Conservation (phyloP, 2,329 filamentous ascomycete genomes). For the Bimuria novae-zelandiae region DNA sequence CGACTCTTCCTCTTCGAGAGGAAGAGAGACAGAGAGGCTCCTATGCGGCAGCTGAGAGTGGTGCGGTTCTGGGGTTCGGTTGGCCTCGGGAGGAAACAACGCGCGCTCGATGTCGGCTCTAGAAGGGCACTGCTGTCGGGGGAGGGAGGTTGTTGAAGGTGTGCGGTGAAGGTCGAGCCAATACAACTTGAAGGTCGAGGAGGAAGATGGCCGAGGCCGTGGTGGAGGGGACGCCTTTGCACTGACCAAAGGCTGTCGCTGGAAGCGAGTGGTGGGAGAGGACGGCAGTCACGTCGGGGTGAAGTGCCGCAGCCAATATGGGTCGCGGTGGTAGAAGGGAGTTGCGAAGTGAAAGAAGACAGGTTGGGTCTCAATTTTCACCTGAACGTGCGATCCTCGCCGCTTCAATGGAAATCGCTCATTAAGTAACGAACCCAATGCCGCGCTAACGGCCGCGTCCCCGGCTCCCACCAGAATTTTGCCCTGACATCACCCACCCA, state of each 20-base stretch:
- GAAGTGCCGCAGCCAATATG: constrained; percentile 6
- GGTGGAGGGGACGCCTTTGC: constrained; percentile 49
- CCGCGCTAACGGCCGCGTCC: constrained; percentile 7
- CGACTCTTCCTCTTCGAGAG: constrained; percentile 99
- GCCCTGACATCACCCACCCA: constrained; percentile 23
- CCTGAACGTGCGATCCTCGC: constrained; percentile 24
- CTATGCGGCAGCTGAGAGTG: constrained; percentile 98
- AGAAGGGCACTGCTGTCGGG: constrained; percentile 43
- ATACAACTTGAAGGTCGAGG: constrained; percentile 54
- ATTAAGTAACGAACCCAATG: constrained; percentile 22
- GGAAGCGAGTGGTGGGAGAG: constrained; percentile 8
- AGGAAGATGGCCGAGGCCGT: constrained; percentile 52
- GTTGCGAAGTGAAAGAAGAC: constrained; percentile 24
- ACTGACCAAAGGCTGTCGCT: constrained; percentile 46
- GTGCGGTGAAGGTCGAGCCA: constrained; percentile 51
- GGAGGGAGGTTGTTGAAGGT: constrained; percentile 57
- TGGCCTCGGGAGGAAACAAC: constrained; percentile 50
- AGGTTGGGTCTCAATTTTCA: constrained; percentile 35
- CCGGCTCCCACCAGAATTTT: constrained; percentile 9
- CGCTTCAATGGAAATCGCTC: constrained; percentile 24
- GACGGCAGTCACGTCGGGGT: constrained; percentile 11
- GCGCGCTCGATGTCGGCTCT: constrained; percentile 46
- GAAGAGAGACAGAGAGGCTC: constrained; percentile 97
- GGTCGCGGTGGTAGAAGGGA: constrained; percentile 17
- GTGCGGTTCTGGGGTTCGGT: constrained; percentile 60